Base-by-base conservation (phyloP, 2,329 filamentous ascomycete genomes). In the Pezicula carpinea region DNA sequence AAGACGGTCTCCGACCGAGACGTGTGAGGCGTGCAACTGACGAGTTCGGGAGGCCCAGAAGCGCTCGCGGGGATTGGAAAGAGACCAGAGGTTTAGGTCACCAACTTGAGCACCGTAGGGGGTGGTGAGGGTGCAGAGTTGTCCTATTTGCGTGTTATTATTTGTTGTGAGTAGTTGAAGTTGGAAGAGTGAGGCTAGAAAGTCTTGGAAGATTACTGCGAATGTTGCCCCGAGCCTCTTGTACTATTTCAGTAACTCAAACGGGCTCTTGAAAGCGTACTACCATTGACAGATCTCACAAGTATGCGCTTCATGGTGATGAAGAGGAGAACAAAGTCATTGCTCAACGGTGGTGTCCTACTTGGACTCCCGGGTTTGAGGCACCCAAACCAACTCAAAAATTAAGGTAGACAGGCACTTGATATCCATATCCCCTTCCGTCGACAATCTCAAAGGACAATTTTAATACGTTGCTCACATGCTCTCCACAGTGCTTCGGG, bases 31-130 rank as follows among this genome's bases (percentile, higher is more conserved):
- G 57, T 95, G 86, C 15, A 95, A 75, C 63, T 95, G 88, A 48
- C 83, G 77, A 11, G 88, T 93, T 32, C 89, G 78, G 1, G 80
- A 74, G 1, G 89, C 88, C 89, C 88, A 95, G 70, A 95, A 89
- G 35, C 82, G 76, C 64, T 95, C 89, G 13, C 87, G 79, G 0
- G 87, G 85, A 64, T 93, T 90, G 53, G 82, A 69, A 5, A 75
- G 73, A 57, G 85, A 88, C 86, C 87, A 95, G 57, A 93, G 76
- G 64, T 95, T 95, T 15, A 93, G 69, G 58, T 93, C 89, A 45
- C 87, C 76, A 41, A 95, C 87, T 68, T 95, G 89, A 0, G 89
- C 81, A 0, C 89, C 89, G 46, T 83, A 71, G 0, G 87, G 87
- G 0, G 88, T 92, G 48, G 81, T 85, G 52, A 95, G 82, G 13